phyloP scores from a whole-genome alignment of 2,329 filamentous ascomycete genomes.

The Sarocladium strictum region DNA sequence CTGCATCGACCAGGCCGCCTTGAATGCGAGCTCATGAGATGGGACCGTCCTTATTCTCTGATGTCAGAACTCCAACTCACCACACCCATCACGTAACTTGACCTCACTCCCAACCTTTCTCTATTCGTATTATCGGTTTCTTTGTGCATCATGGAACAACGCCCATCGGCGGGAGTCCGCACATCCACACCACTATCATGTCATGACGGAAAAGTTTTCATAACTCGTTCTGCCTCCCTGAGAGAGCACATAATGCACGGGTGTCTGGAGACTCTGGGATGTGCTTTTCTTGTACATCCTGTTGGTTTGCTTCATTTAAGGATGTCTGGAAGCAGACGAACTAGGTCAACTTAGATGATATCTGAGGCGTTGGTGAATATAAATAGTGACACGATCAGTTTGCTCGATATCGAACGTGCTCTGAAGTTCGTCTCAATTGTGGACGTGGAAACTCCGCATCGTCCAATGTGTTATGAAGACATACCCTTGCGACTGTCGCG shows the following conservation, averaged over 20 bases:
- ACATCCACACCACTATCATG: background rate
- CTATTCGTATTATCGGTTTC: background rate
- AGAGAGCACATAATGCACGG: background rate
- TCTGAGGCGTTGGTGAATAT: too few relatives aligned
- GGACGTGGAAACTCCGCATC: too few relatives aligned
- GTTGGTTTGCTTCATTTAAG: too few relatives aligned
- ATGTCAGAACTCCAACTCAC: background rate
- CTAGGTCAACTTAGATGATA: too few relatives aligned
- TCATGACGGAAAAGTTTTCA: slow-evolving; percentile 10
- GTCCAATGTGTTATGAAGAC: too few relatives aligned
- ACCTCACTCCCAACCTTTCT: background rate
- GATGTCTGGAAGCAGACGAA: too few relatives aligned
- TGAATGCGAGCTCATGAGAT: slow-evolving; percentile 8
- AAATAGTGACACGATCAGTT: too few relatives aligned
- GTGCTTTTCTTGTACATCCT: too few relatives aligned
- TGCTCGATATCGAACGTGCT: too few relatives aligned
- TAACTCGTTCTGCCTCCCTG: background rate
- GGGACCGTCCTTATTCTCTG: slow-evolving; percentile 8
- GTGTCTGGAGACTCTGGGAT: too few relatives aligned
- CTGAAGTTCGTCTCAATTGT: too few relatives aligned
- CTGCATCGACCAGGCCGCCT: slow-evolving; percentile 15
- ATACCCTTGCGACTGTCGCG: too few relatives aligned
- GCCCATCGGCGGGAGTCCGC: background rate
- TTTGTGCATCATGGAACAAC: background rate
- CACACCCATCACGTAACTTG: background rate